A percentile compares a stretch with the other conserved stretches of the same genome.
phyloP scores from a whole-genome alignment of 169 alveolate genomes.

The Eimeria zaria region DNA sequence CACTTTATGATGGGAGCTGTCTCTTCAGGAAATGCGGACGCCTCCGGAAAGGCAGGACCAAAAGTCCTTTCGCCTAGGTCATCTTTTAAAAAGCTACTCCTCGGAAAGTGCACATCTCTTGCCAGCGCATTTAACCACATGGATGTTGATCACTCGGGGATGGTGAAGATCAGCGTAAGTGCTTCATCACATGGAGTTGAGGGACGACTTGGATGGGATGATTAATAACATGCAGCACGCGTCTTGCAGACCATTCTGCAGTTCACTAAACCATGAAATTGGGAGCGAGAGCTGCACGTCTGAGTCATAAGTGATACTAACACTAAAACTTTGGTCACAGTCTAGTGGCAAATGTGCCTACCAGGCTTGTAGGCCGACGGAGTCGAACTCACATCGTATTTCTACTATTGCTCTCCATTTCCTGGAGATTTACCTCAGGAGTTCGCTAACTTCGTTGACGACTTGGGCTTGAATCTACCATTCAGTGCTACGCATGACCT shows the following conservation, averaged over 20 bases:
- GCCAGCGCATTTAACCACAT: constrained; percentile 82
- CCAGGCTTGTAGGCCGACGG: neutral
- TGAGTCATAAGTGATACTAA: neutral
- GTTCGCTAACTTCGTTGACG: constrained; percentile 85
- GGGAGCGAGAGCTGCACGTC: neutral
- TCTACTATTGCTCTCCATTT: neutral
- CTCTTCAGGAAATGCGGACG: neutral
- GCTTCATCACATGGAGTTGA: neutral
- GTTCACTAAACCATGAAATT: neutral
- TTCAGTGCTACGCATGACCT: constrained; percentile 74
- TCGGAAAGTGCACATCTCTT: constrained; percentile 68
- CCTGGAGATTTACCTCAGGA: constrained; percentile 41
- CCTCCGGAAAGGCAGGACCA: neutral
- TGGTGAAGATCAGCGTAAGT: constrained; percentile 73
- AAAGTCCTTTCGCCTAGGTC: constrained; percentile 46
- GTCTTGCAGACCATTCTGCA: neutral
- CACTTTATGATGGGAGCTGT: neutral
- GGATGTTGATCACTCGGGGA: constrained; percentile 68
- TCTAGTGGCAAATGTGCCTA: neutral
- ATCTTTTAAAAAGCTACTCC: constrained; percentile 30
- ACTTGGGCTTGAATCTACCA: constrained; percentile 81
- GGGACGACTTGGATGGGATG: neutral
- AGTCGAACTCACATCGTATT: neutral
- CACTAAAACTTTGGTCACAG: neutral
- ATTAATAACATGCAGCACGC: neutral